Conservation (phyloP, 768 basidiomycete genomes). For the Hypsizygus marmoreus region DNA sequence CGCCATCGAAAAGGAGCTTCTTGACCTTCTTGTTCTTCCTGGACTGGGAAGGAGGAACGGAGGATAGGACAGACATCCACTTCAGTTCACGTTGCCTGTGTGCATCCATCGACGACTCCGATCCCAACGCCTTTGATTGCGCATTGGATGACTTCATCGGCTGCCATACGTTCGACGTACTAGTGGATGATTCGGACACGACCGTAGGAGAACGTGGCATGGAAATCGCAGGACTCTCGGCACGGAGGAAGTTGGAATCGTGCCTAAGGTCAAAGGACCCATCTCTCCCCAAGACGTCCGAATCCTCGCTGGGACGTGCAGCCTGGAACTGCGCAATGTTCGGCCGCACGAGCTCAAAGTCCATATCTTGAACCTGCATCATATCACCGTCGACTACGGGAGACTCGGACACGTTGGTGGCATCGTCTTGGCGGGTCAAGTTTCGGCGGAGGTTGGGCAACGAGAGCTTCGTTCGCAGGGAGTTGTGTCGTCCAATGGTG, state of each 20-base stretch:
- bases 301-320: slow-evolving; percentile 58
- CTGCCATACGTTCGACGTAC: slow-evolving; percentile 14
- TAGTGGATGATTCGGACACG: slow-evolving; percentile 17
- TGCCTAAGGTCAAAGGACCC: slow-evolving; percentile 33
- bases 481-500: slow-evolving; percentile 35
- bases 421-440: slow-evolving; percentile 38
- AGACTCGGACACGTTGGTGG: slow-evolving; percentile 20
- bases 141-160: slow-evolving; percentile 3
- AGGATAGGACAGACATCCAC: slow-evolving; percentile 69
- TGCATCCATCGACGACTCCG: slow-evolving; percentile 52
- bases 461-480: slow-evolving; percentile 65
- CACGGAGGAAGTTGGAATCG: slow-evolving; percentile 27
- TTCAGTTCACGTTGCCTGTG: slow-evolving; percentile 76
- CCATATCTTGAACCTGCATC: slow-evolving; percentile 78
- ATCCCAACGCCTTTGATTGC: slow-evolving; percentile 23
- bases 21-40: slow-evolving; percentile 80
- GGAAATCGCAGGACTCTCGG: slow-evolving; percentile 49
- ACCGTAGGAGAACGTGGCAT: slow-evolving; percentile 22
- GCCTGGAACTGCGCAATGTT: slow-evolving; percentile 42
- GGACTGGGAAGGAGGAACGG: slow-evolving; percentile 59
- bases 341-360: slow-evolving; percentile 78
- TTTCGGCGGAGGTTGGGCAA: slow-evolving; percentile 64
- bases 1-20: slow-evolving; percentile 72
- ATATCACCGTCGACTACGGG: slow-evolving; percentile 46
- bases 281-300: slow-evolving; percentile 38